These are phyloP conservation scores for Aspergillus melleus DNA, from an alignment of 2,329 filamentous ascomycete species.

Conservation along the genomic window DNA sequence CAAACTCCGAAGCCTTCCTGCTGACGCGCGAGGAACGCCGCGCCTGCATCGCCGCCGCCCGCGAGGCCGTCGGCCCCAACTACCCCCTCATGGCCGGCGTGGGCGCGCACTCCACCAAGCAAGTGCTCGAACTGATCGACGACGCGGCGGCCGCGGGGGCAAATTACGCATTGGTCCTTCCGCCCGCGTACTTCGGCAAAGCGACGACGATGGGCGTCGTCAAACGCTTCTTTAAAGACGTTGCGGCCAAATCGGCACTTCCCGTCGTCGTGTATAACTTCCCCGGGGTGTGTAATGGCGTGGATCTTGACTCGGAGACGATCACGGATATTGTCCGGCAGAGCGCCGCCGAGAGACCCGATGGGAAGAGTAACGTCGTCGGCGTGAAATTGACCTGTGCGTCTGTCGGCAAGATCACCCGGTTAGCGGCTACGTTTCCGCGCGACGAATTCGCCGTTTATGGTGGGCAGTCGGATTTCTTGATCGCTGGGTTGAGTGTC, in stretches of 20 bases:
- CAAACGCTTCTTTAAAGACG: conserved; percentile 59
- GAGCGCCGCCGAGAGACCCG: conserved; percentile 38
- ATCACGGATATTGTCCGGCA: conserved; percentile 56
- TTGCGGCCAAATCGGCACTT: conserved; percentile 54
- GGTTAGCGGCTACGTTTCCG: conserved; percentile 54
- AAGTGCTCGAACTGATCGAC: conserved; percentile 59
- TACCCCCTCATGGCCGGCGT: conserved; percentile 65
- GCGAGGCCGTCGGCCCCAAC: conserved; percentile 51
- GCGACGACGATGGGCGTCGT: conserved; percentile 59
- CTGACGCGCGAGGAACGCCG: conserved; percentile 60
- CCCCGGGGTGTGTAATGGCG: conserved; percentile 66
- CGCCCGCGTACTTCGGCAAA: conserved; percentile 66
- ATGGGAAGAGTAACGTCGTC: conserved; percentile 53
- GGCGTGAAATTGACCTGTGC: conserved; percentile 68
- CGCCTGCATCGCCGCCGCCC: conserved; percentile 57
- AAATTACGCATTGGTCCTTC: conserved; percentile 62
- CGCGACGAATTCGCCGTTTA: conserved; percentile 64
- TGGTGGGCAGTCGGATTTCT: conserved; percentile 71
- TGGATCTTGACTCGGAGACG: conserved; percentile 66
- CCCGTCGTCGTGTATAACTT: conserved; percentile 69
- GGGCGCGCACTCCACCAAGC: conserved; percentile 63
- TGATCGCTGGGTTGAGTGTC: conserved; percentile 56
- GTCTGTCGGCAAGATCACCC: conserved; percentile 61
- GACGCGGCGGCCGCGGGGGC: conserved; percentile 63
- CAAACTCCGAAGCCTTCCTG: conserved; percentile 58